Percentiles rank a stretch among this genome's conserved stretches.
Conservation (phyloP, 208 protist species). For the Leishmania braziliensis region DNA sequence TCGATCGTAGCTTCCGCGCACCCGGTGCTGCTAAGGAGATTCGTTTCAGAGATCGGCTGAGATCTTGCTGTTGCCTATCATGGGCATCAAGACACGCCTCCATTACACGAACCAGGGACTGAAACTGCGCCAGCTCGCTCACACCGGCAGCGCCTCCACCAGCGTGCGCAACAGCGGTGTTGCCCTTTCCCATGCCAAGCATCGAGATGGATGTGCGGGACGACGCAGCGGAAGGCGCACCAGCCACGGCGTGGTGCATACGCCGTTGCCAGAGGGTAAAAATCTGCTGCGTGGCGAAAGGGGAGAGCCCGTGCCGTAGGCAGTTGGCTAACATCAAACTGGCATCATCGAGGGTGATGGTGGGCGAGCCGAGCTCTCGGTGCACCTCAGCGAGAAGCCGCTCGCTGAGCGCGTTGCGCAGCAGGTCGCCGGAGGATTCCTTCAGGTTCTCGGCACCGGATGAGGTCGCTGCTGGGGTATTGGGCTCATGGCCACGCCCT, state of each 20-base stretch:
- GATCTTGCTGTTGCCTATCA: slow-evolving; percentile 9
- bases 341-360: slow-evolving; percentile 50
- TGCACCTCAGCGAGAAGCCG: slow-evolving; percentile 31
- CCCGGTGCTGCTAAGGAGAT: neutral
- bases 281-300: slow-evolving; percentile 24
- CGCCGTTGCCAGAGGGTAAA: slow-evolving; percentile 23
- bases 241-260: slow-evolving; percentile 10
- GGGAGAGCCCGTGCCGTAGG: slow-evolving; percentile 58
- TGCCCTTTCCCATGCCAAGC: slow-evolving; percentile 11
- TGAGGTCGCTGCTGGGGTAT: neutral
- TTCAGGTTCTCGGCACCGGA: neutral
- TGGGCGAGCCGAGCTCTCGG: neutral
- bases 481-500: neutral
- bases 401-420: slow-evolving; percentile 25
- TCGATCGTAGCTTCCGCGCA: neutral
- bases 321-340: slow-evolving; percentile 69
- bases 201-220: slow-evolving; percentile 7
- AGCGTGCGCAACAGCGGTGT: neutral
- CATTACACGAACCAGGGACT: slow-evolving; percentile 64
- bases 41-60: neutral
- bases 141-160: slow-evolving; percentile 11
- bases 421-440: neutral
- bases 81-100: slow-evolving; percentile 62
- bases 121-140: slow-evolving; percentile 20
- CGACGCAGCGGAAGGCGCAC: neutral